Percentiles rank a stretch among this genome's conserved stretches.
phyloP scores from a whole-genome alignment of 2,329 filamentous ascomycete species.

The Penicillium hesseltinei region DNA sequence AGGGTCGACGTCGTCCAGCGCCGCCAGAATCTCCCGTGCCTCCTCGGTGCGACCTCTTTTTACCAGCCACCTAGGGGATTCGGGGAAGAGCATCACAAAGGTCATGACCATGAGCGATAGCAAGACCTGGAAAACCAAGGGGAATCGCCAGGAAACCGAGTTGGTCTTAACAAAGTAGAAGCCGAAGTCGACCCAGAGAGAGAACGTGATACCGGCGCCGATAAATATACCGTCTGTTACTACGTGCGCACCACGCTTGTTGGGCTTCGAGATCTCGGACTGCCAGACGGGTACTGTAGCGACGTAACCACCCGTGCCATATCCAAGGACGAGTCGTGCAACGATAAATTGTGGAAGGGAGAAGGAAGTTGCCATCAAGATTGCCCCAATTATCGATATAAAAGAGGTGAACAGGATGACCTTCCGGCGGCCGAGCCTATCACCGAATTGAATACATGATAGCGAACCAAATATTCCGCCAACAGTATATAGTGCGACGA shows the following conservation, averaged over 20 bases:
- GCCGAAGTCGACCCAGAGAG: slow-evolving; percentile 51
- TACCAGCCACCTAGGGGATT: slow-evolving; percentile 50
- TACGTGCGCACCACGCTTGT: slow-evolving; percentile 39
- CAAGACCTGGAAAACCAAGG: slow-evolving; percentile 41
- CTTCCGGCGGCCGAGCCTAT: no score
- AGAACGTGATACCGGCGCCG: slow-evolving; percentile 45
- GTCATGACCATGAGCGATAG: slow-evolving; percentile 33
- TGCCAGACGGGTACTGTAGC: slow-evolving; percentile 50
- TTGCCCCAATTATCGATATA: slow-evolving; percentile 44
- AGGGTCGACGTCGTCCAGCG: slow-evolving; percentile 44
- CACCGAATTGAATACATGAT: no score
- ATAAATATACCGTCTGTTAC: slow-evolving; percentile 53
- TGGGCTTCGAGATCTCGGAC: slow-evolving; percentile 30
- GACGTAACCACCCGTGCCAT: slow-evolving; percentile 40
- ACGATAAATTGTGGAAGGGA: slow-evolving; percentile 1
- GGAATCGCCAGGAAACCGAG: slow-evolving; percentile 46
- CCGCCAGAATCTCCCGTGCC: slow-evolving; percentile 36
- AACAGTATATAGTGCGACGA: no score
- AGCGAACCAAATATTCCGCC: no score
- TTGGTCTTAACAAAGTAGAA: slow-evolving; percentile 38
- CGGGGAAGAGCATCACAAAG: slow-evolving; percentile 37
- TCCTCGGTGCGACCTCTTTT: slow-evolving; percentile 40
- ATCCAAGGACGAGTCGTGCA: slow-evolving; percentile 43
- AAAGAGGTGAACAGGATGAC: no score
- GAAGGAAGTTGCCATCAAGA: slow-evolving; percentile 48